Evolutionary conservation across 306 rosid genomes (phyloP).

Genomic region (Herpetospermum pedunculosum): DNA sequence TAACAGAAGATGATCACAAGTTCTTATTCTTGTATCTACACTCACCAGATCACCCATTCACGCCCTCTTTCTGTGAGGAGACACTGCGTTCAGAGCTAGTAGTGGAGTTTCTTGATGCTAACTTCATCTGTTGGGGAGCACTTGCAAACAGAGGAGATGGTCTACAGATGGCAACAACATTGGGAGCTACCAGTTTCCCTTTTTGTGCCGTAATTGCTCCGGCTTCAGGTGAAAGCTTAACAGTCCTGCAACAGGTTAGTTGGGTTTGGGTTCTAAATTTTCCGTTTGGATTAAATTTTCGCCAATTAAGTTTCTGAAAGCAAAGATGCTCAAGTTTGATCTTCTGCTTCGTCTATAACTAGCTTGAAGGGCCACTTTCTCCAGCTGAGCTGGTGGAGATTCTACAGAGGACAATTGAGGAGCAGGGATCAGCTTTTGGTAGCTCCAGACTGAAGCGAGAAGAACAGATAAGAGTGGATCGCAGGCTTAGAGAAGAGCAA

Average conservation of each 20-base stretch:
- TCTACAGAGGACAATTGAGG: constrained; percentile 77
- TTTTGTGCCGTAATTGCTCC: constrained; percentile 60
- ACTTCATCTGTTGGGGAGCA: constrained; percentile 69
- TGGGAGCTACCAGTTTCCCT: constrained; percentile 50
- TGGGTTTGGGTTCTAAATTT: not conserved
- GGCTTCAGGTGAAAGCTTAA: constrained; percentile 30
- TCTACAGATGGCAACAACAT: constrained; percentile 38
- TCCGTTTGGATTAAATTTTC: not conserved
- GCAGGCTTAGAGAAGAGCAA: constrained; percentile 66
- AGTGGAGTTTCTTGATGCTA: constrained; percentile 62
- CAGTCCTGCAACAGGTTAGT: constrained; percentile 60
- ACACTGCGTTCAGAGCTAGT: constrained; percentile 52
- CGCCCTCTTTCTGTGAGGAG: constrained; percentile 46
- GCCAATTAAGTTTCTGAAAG: not conserved
- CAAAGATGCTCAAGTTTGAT: not conserved
- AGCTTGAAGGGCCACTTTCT: constrained; percentile 77
- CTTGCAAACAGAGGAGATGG: constrained; percentile 51
- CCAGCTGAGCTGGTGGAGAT: constrained; percentile 70
- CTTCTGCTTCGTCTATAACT: constrained; percentile 4
- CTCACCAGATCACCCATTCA: constrained; percentile 57
- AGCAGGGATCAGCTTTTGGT: constrained; percentile 65
- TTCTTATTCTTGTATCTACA: constrained; percentile 74
- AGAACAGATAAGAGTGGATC: constrained; percentile 48
- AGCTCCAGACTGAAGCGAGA: constrained; percentile 35
- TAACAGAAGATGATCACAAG: constrained; percentile 55